Evolutionary conservation across 768 basidiomycete genomes (phyloP), one percentile per base, ranked within the genome.

Genomic region (Dacryopinax primogenitus): DNA sequence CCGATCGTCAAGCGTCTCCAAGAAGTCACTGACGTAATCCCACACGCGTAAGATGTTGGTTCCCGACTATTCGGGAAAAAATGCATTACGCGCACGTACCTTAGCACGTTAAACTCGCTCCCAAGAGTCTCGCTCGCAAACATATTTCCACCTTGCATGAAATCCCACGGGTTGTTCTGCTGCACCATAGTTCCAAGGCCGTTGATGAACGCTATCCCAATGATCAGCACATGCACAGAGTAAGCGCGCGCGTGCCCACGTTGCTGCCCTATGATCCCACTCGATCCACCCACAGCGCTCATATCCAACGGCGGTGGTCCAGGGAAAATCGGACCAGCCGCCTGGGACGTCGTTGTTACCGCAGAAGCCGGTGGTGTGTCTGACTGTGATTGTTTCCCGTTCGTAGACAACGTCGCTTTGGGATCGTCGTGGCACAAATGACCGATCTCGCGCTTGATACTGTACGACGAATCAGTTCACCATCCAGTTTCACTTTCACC

Each of bases 381-480:
- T 18, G 37, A 64, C 33, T 64, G 44, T 12, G 66, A 62, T 1
- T 45, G 47, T 28, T 63, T 63, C 37, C 34, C 37, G 37, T 63
- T 41, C 34, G 12, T 21, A 3, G 34, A 23, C 11, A 11, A 36
- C 4, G 64, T 64, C 44, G 63, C 70, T 66, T 70, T 72, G 7
- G 83, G 83, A 72, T 94, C 92, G 74, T 95, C 94, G 70, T 91
- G 88, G 71, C 93, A 96, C 15, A 95, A 79, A 77, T 96, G 92
- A 0, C 92, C 90, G 67, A 97, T 97, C 75, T 97, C 94, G 37
- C 95, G 85, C 75, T 97, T 97, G 71, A 97, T 91, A 71, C 93
- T 94, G 70, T 62, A 6, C 41, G 23, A 58, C 13, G 26, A 58
- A 28, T 6, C 4, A 6, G 23, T 23, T 58, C 26, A 58, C 3